These are phyloP conservation scores for Chaetoceros tenuissimus DNA, from an alignment of 108 stramenopile species.

Conservation along the genomic window DNA sequence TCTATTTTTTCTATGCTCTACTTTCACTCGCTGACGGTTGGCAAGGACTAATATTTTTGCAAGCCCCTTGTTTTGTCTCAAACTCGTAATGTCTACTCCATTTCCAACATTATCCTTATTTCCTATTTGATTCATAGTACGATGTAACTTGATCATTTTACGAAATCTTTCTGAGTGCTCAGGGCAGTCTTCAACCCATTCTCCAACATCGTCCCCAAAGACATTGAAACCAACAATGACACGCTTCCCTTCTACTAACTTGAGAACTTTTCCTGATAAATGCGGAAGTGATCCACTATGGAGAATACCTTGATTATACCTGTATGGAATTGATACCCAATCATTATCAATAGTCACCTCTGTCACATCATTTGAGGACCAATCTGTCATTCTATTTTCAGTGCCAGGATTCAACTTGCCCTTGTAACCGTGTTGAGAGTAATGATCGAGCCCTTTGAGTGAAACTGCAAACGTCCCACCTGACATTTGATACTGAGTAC, in stretches of 20 bases:
- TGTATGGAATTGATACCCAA: slow-evolving; percentile 56
- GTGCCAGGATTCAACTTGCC: slow-evolving; percentile 17
- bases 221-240: slow-evolving; percentile 82
- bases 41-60: slow-evolving; percentile 56
- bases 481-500: slow-evolving; percentile 32
- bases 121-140: slow-evolving; percentile 10
- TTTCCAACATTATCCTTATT: slow-evolving; percentile 1
- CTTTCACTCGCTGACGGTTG: no score
- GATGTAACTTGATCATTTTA: slow-evolving; percentile 42
- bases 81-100: slow-evolving; percentile 26
- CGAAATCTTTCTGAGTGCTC: slow-evolving; percentile 69
- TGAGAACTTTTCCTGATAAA: slow-evolving; percentile 14
- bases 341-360: slow-evolving; percentile 7
- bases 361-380: not conserved
- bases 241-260: slow-evolving; percentile 12
- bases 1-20: no score
- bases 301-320: slow-evolving; percentile 56
- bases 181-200: slow-evolving; percentile 41
- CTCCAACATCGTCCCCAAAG: slow-evolving; percentile 55
- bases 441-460: slow-evolving; percentile 58
- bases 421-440: slow-evolving; percentile 67
- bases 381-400: no score
- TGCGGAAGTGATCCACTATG: slow-evolving; percentile 72
- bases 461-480: slow-evolving; percentile 70
- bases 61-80: slow-evolving; percentile 44